Evolutionary conservation across 2,329 filamentous ascomycete genomes (phyloP), one percentile per base, ranked within the genome.

Genomic region (Fusarium buharicum): DNA sequence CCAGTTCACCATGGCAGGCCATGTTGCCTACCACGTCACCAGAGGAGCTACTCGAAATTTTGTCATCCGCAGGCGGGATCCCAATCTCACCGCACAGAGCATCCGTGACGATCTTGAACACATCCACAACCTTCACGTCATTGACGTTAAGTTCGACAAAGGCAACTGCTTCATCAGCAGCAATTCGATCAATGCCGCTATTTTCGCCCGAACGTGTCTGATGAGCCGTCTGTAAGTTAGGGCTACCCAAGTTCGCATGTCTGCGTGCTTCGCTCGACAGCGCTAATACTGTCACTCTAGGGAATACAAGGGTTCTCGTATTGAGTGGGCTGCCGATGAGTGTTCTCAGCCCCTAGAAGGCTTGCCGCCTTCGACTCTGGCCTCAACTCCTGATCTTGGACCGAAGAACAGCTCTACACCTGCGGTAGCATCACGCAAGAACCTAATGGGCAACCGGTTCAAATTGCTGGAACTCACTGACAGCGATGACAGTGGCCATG

Each of bases 161-260:
- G 81, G 81, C 4, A 84, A 87, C 73, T 89, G 84, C 55, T 85
- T 85, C 73, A 86, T 96, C 63, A 87, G 85, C 51, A 91, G 89
- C 8, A 96, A 93, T 73, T 92, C 91, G 1, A 83, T 96, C 10
- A 84, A 89, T 69, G 88, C 90, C 60, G 90, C 91, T 11, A 82
- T 92, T 48, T 91, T 89, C 74, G 91, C 91, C 9, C 84, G 86
- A 16, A 90, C 85, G 10, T 95, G 91, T 77, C 90, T 96, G 89
- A 88, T 90, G 84, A 86, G 82, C 62, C 78, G 81, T 50, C 62
- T 65, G 83, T 85, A 72, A 71, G 82, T 76, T 18, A 1, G 37
- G 18, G 20, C 12, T 18, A 12, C 22, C 40, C 27, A 33, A 33
- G 20, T 10, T 11, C n/a, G 30, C 30, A 7, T 8, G 13, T 33